Evolutionary conservation across 1,139 yeast species (phyloP).

Genomic region (Diutina rugosa): DNA sequence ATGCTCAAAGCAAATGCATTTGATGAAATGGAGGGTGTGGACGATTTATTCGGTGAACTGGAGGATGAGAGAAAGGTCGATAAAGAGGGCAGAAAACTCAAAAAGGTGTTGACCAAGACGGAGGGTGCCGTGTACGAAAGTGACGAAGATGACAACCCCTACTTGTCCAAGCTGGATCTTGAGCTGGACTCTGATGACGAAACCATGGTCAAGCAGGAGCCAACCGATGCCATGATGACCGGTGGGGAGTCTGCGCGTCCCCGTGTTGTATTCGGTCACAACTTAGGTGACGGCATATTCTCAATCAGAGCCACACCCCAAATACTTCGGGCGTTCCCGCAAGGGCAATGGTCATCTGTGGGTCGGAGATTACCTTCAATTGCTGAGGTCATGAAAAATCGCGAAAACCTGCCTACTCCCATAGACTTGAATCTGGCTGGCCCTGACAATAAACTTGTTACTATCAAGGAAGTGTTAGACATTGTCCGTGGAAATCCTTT

Average conservation of each 20-base stretch:
- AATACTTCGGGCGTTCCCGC: conserved; percentile 55
- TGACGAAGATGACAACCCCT: conserved; percentile 85
- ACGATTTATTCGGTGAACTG: conserved; percentile 42
- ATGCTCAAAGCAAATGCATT: conserved; percentile 77
- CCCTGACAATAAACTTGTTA: conserved; percentile 28
- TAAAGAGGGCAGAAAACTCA: conserved; percentile 79
- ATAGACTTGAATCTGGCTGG: conserved; percentile 6
- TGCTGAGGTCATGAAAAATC: conserved; percentile 25
- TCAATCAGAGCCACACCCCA: conserved; percentile 52
- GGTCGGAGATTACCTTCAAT: conserved; percentile 10
- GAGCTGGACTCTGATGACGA: conserved; percentile 37
- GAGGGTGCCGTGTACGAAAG: conserved; percentile 89
- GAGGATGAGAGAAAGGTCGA: conserved; percentile 68
- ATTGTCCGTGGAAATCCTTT: conserved; percentile 52
- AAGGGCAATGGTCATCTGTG: conserved; percentile 75
- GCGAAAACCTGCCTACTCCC: conserved; percentile 6
- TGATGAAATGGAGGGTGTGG: conserved; percentile 40
- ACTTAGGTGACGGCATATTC: conserved; percentile 52
- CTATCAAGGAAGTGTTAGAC: conserved; percentile 59
- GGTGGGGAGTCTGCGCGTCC: conserved; percentile 7
- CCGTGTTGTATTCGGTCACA: conserved; percentile 31
- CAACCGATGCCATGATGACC: conserved; percentile 15
- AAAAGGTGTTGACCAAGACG: conserved; percentile 72
- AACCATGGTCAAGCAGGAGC: conserved; percentile 30
- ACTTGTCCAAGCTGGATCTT: conserved; percentile 59